phyloP scores from a whole-genome alignment of 495 filamentous ascomycete genomes.

The Trichoderma erinaceum region DNA sequence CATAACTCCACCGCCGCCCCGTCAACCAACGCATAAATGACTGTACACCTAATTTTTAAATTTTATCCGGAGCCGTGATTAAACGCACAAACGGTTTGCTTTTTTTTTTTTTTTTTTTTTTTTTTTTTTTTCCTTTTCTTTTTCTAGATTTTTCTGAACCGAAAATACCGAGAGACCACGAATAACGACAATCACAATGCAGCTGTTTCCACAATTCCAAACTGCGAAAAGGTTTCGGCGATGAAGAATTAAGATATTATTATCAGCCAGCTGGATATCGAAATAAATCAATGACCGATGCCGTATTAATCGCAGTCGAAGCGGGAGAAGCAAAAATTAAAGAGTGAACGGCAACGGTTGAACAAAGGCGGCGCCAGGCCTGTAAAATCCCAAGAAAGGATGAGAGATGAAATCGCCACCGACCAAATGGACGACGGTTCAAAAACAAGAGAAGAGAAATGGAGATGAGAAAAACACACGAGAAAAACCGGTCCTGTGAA shows the following conservation, averaged over 20 bases:
- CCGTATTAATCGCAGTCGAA: not conserved
- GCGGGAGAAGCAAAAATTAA: not conserved
- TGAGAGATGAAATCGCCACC: not conserved
- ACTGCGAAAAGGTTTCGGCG: not conserved
- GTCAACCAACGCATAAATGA: too few relatives aligned
- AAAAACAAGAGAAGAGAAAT: not conserved
- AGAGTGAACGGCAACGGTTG: constrained; percentile 11
- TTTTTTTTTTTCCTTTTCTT: too few relatives aligned
- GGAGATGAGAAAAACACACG: not conserved
- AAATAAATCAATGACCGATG: constrained; percentile 6
- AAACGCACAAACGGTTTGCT: too few relatives aligned
- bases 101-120: too few relatives aligned
- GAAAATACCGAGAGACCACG: not conserved
- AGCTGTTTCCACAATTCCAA: not conserved
- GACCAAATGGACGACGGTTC: not conserved
- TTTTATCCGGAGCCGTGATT: too few relatives aligned
- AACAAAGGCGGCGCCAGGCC: constrained; percentile 10
- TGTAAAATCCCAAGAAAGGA: not conserved
- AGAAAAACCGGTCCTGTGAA: not conserved
- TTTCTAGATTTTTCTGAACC: not conserved
- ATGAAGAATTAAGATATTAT: not conserved
- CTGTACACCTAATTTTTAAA: too few relatives aligned
- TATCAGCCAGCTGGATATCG: constrained; percentile 11
- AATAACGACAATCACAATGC: not conserved
- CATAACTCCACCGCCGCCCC: too few relatives aligned